Evolutionary conservation across 2,329 filamentous ascomycete genomes (phyloP).

Genomic region (Gremmenia infestans): DNA sequence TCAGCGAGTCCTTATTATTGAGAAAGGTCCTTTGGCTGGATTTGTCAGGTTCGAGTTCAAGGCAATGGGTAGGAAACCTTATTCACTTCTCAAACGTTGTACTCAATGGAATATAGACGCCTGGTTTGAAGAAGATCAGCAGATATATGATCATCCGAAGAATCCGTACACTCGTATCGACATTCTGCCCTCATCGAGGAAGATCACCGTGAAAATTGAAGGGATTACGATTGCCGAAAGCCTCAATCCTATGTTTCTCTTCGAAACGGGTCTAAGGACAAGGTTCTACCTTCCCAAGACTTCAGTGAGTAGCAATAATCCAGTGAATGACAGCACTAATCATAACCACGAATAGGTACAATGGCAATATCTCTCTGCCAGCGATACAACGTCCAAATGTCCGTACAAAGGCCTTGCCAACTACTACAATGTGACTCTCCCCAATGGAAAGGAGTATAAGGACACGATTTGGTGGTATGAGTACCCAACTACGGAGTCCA

Average conservation of each 20-base stretch:
- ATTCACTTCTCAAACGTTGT: neutral
- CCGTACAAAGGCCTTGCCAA: slow-evolving; percentile 63
- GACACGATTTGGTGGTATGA: slow-evolving; percentile 60
- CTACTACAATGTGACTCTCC: slow-evolving; percentile 51
- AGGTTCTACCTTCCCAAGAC: slow-evolving; percentile 56
- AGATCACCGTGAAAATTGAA: slow-evolving; percentile 43
- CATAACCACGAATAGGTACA: slow-evolving; percentile 43
- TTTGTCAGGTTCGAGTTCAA: slow-evolving; percentile 37
- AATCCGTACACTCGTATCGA: slow-evolving; percentile 63
- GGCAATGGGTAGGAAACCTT: slow-evolving; percentile 31
- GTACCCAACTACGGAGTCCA: slow-evolving; percentile 51
- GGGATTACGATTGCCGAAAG: slow-evolving; percentile 44
- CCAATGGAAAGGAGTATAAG: slow-evolving; percentile 36
- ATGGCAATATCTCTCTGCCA: slow-evolving; percentile 32
- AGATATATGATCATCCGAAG: slow-evolving; percentile 57
- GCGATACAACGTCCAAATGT: slow-evolving; percentile 48
- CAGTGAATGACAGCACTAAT: neutral
- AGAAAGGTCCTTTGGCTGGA: slow-evolving; percentile 30
- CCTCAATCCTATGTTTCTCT: slow-evolving; percentile 43
- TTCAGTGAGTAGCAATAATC: neutral
- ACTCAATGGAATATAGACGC: slow-evolving; percentile 28
- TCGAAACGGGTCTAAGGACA: slow-evolving; percentile 54
- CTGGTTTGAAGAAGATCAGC: slow-evolving; percentile 54
- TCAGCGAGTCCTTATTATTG: slow-evolving; percentile 32
- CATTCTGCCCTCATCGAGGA: slow-evolving; percentile 49